Percentiles rank a stretch among this genome's conserved stretches.
phyloP scores from a whole-genome alignment of 2,329 filamentous ascomycete genomes.

The Cryphonectria carpinicola region DNA sequence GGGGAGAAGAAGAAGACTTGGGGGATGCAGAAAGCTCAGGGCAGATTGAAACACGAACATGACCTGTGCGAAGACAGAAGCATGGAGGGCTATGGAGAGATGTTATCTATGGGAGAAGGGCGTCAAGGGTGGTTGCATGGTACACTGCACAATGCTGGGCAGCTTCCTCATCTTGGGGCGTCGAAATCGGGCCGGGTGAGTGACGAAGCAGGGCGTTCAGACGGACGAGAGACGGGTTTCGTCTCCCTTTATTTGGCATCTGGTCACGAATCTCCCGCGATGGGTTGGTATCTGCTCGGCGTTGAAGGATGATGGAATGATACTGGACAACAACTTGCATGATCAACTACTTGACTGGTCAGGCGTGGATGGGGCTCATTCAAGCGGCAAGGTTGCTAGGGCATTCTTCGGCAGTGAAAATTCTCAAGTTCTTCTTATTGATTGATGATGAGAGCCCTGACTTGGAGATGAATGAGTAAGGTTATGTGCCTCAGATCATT shows the following conservation, averaged over 20 bases:
- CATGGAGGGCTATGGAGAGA: neutral
- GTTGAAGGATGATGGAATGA: neutral
- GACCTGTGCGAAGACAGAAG: too few relatives aligned
- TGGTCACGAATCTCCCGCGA: neutral
- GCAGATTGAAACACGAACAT: too few relatives aligned
- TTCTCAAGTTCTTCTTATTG: neutral
- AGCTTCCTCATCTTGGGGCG: neutral
- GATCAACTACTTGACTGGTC: neutral
- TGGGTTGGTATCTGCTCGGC: neutral
- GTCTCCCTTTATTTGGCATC: neutral
- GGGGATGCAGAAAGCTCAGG: too few relatives aligned
- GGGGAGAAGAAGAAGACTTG: too few relatives aligned
- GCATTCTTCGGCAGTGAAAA: neutral
- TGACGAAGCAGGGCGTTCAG: neutral
- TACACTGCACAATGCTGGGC: neutral
- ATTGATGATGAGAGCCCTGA: neutral
- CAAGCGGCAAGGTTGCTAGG: neutral
- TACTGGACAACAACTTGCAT: neutral
- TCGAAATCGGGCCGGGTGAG: neutral
- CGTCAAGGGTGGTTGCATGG: neutral
- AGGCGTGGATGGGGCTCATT: neutral
- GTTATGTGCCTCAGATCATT: neutral
- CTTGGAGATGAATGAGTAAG: neutral
- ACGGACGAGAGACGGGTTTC: neutral
- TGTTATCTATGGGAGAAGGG: neutral